phyloP scores from a whole-genome alignment of 148 eudicot genomes.

The Rhododendron mucronatum region DNA sequence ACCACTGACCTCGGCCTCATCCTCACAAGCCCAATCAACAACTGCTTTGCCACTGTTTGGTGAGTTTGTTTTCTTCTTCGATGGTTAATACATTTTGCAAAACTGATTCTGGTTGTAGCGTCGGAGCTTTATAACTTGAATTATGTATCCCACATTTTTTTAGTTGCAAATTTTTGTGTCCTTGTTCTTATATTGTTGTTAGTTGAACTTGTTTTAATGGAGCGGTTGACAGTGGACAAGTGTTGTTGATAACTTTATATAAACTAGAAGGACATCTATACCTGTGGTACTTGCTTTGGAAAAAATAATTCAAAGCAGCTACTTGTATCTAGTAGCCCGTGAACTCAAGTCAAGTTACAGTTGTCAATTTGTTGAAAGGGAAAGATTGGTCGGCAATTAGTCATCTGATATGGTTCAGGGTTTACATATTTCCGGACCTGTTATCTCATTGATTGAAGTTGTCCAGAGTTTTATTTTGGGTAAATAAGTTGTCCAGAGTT shows the following conservation, averaged over 20 bases:
- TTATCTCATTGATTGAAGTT: background rate
- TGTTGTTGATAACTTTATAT: background rate
- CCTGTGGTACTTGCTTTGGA: background rate
- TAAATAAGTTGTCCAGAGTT: too few relatives aligned
- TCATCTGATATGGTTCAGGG: background rate
- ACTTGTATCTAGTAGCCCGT: background rate
- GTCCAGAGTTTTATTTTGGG: too few relatives aligned
- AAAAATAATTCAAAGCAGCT: background rate
- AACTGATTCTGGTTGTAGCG: background rate
- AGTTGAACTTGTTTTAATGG: background rate
- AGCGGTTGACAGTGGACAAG: background rate
- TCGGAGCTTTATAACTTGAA: background rate
- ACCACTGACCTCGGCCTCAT: slow-evolving; percentile 12
- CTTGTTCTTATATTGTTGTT: background rate
- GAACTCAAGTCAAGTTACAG: background rate
- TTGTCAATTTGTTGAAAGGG: background rate
- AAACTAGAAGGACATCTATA: background rate
- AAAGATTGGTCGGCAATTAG: background rate
- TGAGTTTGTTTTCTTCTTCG: slow-evolving; percentile 6
- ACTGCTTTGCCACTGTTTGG: slow-evolving; percentile 27
- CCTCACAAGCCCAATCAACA: slow-evolving; percentile 27
- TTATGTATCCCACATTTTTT: background rate
- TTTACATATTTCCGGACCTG: background rate
- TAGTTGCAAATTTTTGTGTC: background rate
- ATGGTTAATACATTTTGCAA: background rate